These are phyloP conservation scores for Psilocybe mexicana DNA, from an alignment of 1,284 basidiomycete genomes.

Conservation along the genomic window DNA sequence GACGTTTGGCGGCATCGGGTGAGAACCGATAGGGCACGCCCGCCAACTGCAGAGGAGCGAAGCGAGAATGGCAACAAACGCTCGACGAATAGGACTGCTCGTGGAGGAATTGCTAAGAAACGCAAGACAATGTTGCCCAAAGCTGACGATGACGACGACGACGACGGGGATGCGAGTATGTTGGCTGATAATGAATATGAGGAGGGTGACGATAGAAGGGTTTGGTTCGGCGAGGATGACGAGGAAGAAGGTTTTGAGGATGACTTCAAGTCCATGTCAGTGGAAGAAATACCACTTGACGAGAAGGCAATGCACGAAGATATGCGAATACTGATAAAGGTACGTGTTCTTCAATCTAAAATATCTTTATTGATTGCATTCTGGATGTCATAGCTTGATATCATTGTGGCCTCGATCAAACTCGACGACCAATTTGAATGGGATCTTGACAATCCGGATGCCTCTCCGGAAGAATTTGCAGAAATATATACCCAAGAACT, in stretches of 20 bases:
- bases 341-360: conserved; percentile 34
- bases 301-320: conserved; percentile 72
- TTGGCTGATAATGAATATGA: conserved; percentile 12
- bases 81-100: background rate
- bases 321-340: conserved; percentile 90
- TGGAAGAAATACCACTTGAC: conserved; percentile 58
- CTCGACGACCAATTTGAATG: conserved; percentile 98
- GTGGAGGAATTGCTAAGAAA: background rate
- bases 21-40: conserved; percentile 22
- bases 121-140: conserved; percentile 9
- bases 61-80: conserved; percentile 24
- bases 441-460: conserved; percentile 83
- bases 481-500: conserved; percentile 86
- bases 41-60: conserved; percentile 14
- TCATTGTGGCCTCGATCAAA: conserved; percentile 92
- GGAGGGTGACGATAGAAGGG: conserved; percentile 4
- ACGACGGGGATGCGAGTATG: conserved; percentile 11
- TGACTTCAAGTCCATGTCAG: conserved; percentile 41
- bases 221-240: conserved; percentile 7
- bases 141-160: conserved; percentile 27
- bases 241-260: conserved; percentile 25
- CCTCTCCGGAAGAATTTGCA: conserved; percentile 92
- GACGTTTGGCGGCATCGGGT: conserved; percentile 64
- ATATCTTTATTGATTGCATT: conserved; percentile 18
- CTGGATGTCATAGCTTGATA: conserved; percentile 73